Base-by-base conservation (phyloP, 192 early-diverging fungal genomes). In the Cetraspora pellucida region DNA sequence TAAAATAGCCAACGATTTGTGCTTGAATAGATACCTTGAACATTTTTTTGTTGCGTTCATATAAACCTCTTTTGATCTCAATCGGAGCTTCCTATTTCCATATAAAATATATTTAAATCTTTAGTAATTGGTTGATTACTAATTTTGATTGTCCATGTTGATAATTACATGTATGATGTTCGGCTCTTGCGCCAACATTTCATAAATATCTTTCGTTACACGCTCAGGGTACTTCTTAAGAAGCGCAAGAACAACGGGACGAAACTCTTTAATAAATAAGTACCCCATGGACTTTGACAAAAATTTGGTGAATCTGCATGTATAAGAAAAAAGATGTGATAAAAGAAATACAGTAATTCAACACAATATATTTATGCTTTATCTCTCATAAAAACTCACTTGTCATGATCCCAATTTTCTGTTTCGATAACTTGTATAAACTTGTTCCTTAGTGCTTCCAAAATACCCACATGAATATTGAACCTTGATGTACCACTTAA, bases 81-180 rank as follows among this genome's bases (percentile, higher is more conserved):
- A 75, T 37, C 31, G 73, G 73, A 28, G 73, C 50, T 27, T 75
- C 73, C 52, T 72, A 65, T 65, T 65, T 16, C 27, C 30, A 45
- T 47, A 44, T n/a, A 30, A 37, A 52, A 54, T 31, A 57, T 47
- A 57, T 49, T 25, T 55, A 55, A 72, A 57, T 69, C 31, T 72
- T 25, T 58, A 4, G n/a, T 37, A 30, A 17, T 4, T 8, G 21
- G 45, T 4, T 10, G 2, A 27, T 52, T 4, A 58, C 14, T 16
- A 52, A 19, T 2, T 31, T 55, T 23, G 10, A 25, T 37, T 8
- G 11, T 47, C 16, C 10, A 31, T n/a, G 37, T 13, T 31, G 13
- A 28, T 28, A 30, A 31, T 72, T 57, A 72, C 70, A 23, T 64
- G 21, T 21, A 63, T 23, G 28, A 75, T 45, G 21, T 46, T 23